A percentile compares a stretch with the other conserved stretches of the same genome.
phyloP scores from a whole-genome alignment of 2,329 filamentous ascomycete species.

The Metarhizium anisopliae region DNA sequence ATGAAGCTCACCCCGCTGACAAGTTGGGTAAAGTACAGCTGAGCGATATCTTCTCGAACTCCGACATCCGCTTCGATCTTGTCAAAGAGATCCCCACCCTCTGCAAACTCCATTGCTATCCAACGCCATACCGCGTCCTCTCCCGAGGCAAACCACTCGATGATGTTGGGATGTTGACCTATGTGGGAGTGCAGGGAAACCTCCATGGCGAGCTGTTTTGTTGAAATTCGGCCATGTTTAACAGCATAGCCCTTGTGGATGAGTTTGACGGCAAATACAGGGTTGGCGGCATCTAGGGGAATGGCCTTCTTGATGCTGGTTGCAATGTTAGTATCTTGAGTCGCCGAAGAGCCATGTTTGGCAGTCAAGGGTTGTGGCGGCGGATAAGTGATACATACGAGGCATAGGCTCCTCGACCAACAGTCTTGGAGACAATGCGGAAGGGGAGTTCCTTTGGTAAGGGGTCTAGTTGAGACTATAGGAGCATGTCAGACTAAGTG shows the following conservation, averaged over 20 bases:
- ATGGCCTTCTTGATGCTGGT: constrained; percentile 85
- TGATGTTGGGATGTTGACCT: constrained; percentile 84
- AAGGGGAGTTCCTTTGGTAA: constrained; percentile 82
- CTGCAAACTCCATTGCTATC: constrained; percentile 97
- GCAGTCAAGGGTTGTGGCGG: constrained; percentile 15
- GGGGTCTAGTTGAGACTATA: constrained; percentile 77
- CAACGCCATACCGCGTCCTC: constrained; percentile 85
- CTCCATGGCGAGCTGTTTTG: constrained; percentile 87
- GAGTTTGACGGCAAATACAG: constrained; percentile 94
- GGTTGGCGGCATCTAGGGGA: constrained; percentile 57
- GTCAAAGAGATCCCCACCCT: constrained; percentile 94
- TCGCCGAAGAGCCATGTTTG: neutral
- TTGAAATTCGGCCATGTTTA: constrained; percentile 76
- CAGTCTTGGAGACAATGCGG: constrained; percentile 89
- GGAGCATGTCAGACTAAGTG: neutral
- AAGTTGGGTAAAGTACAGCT: constrained; percentile 91
- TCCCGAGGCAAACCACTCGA: constrained; percentile 81
- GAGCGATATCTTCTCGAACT: constrained; percentile 88
- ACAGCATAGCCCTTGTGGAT: constrained; percentile 96
- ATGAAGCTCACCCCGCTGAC: constrained; percentile 87
- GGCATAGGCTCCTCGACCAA: constrained; percentile 93
- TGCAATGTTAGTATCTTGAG: constrained; percentile 7
- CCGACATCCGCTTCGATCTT: constrained; percentile 98
- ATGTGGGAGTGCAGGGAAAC: constrained; percentile 83
- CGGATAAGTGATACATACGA: constrained; percentile 47